phyloP scores from a whole-genome alignment of 2,329 filamentous ascomycete species.

The Coniosporium tulheliwenetii region DNA sequence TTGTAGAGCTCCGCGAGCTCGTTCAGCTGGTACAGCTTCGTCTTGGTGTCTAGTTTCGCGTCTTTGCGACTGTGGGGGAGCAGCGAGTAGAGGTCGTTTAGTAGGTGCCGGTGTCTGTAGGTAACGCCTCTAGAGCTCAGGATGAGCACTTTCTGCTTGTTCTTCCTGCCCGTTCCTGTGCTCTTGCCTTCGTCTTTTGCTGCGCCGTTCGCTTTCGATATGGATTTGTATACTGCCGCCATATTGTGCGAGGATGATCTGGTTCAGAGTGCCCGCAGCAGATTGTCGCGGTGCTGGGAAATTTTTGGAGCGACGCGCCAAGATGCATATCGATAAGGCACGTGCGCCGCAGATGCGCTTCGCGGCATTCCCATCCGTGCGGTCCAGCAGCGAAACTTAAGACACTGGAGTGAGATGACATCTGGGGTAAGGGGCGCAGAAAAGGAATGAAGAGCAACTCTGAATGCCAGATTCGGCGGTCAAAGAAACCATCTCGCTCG shows the following conservation, averaged over 20 bases:
- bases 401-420: too few relatives aligned
- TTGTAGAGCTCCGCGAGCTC: constrained; percentile 68
- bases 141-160: constrained; percentile 57
- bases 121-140: constrained; percentile 87
- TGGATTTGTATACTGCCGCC: constrained; percentile 41
- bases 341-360: too few relatives aligned
- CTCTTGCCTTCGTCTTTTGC: constrained; percentile 14
- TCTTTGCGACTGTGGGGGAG: constrained; percentile 90
- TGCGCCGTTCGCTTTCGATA: constrained; percentile 26
- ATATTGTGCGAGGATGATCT: constrained; percentile 16
- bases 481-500: too few relatives aligned
- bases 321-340: too few relatives aligned
- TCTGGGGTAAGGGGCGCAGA: too few relatives aligned
- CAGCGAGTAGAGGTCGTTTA: constrained; percentile 76
- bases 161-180: constrained; percentile 17
- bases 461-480: too few relatives aligned
- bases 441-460: too few relatives aligned
- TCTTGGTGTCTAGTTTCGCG: constrained; percentile 92
- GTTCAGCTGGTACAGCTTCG: constrained; percentile 67
- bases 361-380: too few relatives aligned
- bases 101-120: constrained; percentile 82
- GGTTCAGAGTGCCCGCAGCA: too few relatives aligned
- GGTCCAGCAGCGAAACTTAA: too few relatives aligned
- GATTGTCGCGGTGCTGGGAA: too few relatives aligned
- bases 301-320: too few relatives aligned